Conservation (phyloP, 2,329 filamentous ascomycete genomes). For the Epichloe uncinata region DNA sequence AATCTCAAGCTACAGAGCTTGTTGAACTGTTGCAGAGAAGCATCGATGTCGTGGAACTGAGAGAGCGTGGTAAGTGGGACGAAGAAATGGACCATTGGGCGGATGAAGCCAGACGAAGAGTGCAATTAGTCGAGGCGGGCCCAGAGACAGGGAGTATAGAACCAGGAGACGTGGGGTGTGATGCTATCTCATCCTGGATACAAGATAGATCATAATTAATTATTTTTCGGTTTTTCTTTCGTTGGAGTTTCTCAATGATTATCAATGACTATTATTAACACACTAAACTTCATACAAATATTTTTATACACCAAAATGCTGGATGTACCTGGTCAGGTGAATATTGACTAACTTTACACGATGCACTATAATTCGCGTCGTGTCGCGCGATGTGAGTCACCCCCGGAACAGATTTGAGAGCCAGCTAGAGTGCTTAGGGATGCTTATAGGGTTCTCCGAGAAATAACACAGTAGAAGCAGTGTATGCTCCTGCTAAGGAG, state of each 20-base stretch:
- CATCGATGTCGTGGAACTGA: constrained; percentile 31
- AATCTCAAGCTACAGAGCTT: constrained; percentile 33
- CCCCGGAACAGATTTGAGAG: no score
- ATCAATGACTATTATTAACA: no score
- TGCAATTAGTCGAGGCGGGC: constrained; percentile 26
- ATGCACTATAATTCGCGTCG: no score
- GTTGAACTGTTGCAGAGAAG: constrained; percentile 34
- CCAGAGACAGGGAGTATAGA: constrained; percentile 14
- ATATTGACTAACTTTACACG: no score
- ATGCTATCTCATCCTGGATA: constrained; percentile 19
- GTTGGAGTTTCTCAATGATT: neutral
- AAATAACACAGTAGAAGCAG: no score
- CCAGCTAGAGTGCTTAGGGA: no score
- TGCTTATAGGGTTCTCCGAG: no score
- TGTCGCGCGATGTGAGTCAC: no score
- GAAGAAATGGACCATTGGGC: constrained; percentile 21
- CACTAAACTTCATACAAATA: no score
- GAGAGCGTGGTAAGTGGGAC: constrained; percentile 28
- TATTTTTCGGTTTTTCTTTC: neutral
- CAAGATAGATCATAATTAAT: constrained; percentile 4
- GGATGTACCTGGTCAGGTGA: no score
- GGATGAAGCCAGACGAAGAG: constrained; percentile 22
- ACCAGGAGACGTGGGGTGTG: constrained; percentile 16
- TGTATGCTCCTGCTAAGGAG: no score
- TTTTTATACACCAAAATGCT: no score